These are phyloP conservation scores for Hypoxylon cercidicola DNA, from an alignment of 495 filamentous ascomycete species.

Conservation along the genomic window DNA sequence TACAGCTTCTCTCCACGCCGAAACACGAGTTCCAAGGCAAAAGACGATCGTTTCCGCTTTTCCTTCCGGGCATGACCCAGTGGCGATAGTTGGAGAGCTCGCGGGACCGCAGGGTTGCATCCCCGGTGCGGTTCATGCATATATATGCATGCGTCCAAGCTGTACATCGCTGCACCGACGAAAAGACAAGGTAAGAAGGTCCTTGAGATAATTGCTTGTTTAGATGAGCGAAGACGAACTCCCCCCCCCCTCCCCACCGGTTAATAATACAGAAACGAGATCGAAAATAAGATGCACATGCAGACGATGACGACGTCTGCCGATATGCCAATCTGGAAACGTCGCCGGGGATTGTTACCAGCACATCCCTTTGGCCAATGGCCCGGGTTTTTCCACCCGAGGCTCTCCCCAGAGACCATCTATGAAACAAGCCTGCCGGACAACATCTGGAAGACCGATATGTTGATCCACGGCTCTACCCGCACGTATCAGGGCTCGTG, in stretches of 20 bases:
- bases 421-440: neutral
- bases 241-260: slow-evolving; percentile 30
- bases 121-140: slow-evolving; percentile 40
- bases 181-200: slow-evolving; percentile 24
- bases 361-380: neutral
- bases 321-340: slow-evolving; percentile 1
- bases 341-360: slow-evolving; percentile 8
- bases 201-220: slow-evolving; percentile 12
- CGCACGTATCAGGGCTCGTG: neutral
- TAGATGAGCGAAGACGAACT: slow-evolving; percentile 14
- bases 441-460: neutral
- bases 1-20: slow-evolving; percentile 14
- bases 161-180: slow-evolving; percentile 26
- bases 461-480: neutral
- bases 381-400: slow-evolving; percentile 9
- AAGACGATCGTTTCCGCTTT: slow-evolving; percentile 39
- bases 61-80: slow-evolving; percentile 22
- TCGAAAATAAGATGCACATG: slow-evolving; percentile 22
- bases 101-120: slow-evolving; percentile 39
- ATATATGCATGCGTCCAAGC: slow-evolving; percentile 38
- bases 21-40: slow-evolving; percentile 18
- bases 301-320: slow-evolving; percentile 28
- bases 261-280: slow-evolving; percentile 24
- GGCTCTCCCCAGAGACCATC: slow-evolving; percentile 17
- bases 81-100: slow-evolving; percentile 29